phyloP scores from a whole-genome alignment of 2,329 filamentous ascomycete species.

The Didymellaceae sp. region DNA sequence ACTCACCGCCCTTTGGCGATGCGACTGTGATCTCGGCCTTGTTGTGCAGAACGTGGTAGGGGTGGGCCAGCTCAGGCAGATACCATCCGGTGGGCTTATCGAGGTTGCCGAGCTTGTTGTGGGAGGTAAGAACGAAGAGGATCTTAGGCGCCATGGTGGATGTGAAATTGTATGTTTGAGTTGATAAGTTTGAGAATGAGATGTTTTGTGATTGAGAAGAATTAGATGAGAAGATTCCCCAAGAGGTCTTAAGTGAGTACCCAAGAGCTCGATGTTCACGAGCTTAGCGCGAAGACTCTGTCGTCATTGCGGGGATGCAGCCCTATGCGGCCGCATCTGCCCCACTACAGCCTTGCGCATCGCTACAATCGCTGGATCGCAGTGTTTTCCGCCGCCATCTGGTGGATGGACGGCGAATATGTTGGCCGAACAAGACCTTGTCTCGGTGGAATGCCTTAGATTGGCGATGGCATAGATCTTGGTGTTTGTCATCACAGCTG shows the following conservation, averaged over 20 bases:
- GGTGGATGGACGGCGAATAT: not conserved
- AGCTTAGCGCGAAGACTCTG: not conserved
- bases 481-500: not conserved
- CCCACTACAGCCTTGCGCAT: not conserved
- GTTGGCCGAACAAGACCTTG: not conserved
- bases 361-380: not conserved
- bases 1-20: constrained; percentile 48
- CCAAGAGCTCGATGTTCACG: not conserved
- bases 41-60: constrained; percentile 48
- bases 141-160: constrained; percentile 58
- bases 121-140: constrained; percentile 74
- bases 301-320: constrained; percentile 12
- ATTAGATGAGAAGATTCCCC: not conserved
- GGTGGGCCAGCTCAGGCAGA: constrained; percentile 54
- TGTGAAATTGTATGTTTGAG: not conserved
- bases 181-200: not conserved
- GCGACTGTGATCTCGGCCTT: constrained; percentile 50
- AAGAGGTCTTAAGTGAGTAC: not conserved
- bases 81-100: constrained; percentile 72
- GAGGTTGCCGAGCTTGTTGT: constrained; percentile 53
- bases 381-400: not conserved
- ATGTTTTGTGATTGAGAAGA: not conserved
- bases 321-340: constrained; percentile 1
- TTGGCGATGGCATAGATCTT: not conserved
- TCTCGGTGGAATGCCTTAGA: constrained; percentile 2